Base-by-base conservation (phyloP, 495 filamentous ascomycete genomes). In the Pseudomonodictys pantanalensis region DNA sequence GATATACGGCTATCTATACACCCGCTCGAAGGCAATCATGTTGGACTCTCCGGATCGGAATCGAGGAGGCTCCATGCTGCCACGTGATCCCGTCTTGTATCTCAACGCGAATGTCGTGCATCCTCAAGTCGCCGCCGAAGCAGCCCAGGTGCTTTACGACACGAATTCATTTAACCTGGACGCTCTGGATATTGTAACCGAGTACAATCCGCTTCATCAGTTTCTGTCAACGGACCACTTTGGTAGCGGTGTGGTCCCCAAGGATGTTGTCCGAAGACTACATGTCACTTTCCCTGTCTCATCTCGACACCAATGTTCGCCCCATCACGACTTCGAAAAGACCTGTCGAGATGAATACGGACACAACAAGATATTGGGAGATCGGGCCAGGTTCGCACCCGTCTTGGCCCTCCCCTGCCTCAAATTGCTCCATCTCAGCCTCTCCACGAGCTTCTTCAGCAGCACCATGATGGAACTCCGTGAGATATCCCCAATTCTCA, bases 1-100 rank as follows among this genome's bases (percentile, higher is more conserved):
- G 25, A 33, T 53, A 3, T 60, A 53, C 41, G 23, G 41, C 22
- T 53, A 47, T 23, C 26, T 60, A 17, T 60, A 60, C 25, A 54
- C 57, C 3, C 20, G 15, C 1, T 3, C 15, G 7, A 5, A 43
- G 17, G n/a, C 30, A 11, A 7, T 60, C n/a, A 20, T 11, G 25
- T 3, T 60, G 8, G n/a, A 24, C 5, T 38, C 15, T 23, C 38
- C 48, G 5, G 48, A 54, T 22, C 10, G 22, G 8, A 47, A 53
- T 20, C 23, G 46, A 33, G 18, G 28, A 11, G 12, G 28, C n/a
- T 38, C 25, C 6, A 44, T 52, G 38, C 50, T 60, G 3, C 57
- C 38, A 11, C 9, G 26, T 3, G 57, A 60, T 28, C 57, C 48
- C 2, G 53, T 35, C 20, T 26, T 53, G 4, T 60, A 60, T 28